phyloP scores from a whole-genome alignment of 305 asterid genomes.

The Solanum hybrid region DNA sequence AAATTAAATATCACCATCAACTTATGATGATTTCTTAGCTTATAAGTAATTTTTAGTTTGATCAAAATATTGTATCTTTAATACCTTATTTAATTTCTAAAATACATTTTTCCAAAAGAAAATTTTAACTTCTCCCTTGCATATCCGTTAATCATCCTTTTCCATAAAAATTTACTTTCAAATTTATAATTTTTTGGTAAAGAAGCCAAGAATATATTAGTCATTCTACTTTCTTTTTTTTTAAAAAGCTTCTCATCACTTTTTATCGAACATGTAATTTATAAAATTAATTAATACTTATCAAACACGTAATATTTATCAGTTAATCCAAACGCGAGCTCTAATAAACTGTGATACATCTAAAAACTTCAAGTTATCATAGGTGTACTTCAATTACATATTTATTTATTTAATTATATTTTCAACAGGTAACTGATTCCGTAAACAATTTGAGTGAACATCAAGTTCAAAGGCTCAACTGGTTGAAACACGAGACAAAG shows the following conservation, averaged over 20 bases:
- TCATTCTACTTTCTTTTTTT: not conserved
- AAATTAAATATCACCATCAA: not conserved
- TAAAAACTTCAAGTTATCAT: too few species aligned
- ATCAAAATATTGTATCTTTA: not conserved
- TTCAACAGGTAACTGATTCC: not conserved
- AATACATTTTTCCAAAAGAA: not conserved
- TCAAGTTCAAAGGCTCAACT: constrained; percentile 6
- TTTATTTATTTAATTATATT: not conserved
- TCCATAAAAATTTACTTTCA: not conserved
- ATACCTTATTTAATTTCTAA: not conserved
- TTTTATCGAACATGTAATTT: not conserved
- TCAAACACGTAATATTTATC: too few species aligned
- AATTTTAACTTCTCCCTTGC: not conserved
- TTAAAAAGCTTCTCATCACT: not conserved
- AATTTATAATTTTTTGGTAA: not conserved
- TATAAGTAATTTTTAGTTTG: not conserved
- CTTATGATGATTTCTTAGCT: not conserved
- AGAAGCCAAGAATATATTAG: not conserved
- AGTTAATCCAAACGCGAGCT: too few species aligned
- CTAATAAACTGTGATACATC: too few species aligned
- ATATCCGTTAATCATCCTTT: not conserved
- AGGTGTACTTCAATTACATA: not conserved
- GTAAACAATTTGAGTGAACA: constrained; percentile 13
- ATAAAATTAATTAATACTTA: not conserved
- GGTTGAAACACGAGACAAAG: not conserved